A percentile compares a stretch with the other conserved stretches of the same genome.
phyloP scores from a whole-genome alignment of 345 rosid genomes.

The sweet orange (Citrus sinensis) region DVS_A1.0 CM039163.1:30707001-30707500 shows the following conservation, averaged over 20 bases:
- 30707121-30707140: too few relatives aligned
- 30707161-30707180: too few relatives aligned
- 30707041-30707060: too few relatives aligned
- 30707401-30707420: constrained; percentile 10
- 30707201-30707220: neutral
- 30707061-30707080: too few relatives aligned
- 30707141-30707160: too few relatives aligned
- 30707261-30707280: neutral
- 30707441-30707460: constrained; percentile 53
- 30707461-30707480: constrained; percentile 51
- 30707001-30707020: too few relatives aligned
- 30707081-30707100: too few relatives aligned
- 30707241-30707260: neutral
- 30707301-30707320: neutral
- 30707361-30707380: constrained; percentile 35
- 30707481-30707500: constrained; percentile 48
- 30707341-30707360: neutral
- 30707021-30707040: too few relatives aligned
- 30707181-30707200: neutral
- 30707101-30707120: too few relatives aligned
- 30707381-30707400: constrained; percentile 27
- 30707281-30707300: neutral
- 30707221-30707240: neutral
- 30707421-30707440: constrained; percentile 43
- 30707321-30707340: neutral